Percentiles rank a stretch among this genome's conserved stretches.
Evolutionary conservation across 1,284 basidiomycete species (phyloP).

Genomic region (Ceratobasidium sp.): DNA sequence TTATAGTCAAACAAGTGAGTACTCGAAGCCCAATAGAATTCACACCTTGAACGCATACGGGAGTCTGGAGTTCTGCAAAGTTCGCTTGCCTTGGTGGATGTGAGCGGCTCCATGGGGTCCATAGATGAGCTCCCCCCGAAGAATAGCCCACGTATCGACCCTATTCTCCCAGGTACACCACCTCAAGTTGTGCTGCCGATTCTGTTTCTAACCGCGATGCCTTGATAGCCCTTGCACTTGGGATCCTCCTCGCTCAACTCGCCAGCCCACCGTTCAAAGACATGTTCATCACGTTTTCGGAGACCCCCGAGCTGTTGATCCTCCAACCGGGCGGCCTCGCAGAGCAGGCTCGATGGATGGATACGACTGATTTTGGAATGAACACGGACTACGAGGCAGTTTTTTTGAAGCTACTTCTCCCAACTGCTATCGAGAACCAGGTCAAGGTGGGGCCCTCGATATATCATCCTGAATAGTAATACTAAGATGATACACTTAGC

Average conservation of each 20-base stretch:
- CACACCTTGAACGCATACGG: constrained; percentile 66
- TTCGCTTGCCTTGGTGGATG: constrained; percentile 76
- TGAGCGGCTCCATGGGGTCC: constrained; percentile 77
- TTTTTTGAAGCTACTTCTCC: constrained; percentile 71
- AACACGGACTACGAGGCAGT: constrained; percentile 74
- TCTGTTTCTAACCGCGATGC: not conserved
- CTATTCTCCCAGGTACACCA: constrained; percentile 64
- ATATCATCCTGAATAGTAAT: not conserved
- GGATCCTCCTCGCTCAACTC: constrained; percentile 72
- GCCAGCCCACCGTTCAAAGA: constrained; percentile 73
- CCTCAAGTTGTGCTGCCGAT: not conserved
- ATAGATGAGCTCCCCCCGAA: constrained; percentile 6
- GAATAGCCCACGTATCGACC: constrained; percentile 52
- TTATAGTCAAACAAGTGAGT: constrained; percentile 60
- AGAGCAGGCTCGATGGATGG: constrained; percentile 61
- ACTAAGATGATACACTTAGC: constrained; percentile 45
- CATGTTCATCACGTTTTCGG: constrained; percentile 77
- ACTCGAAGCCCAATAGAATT: constrained; percentile 74
- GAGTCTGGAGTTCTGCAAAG: constrained; percentile 70
- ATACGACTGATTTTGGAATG: constrained; percentile 62
- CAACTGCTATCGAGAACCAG: constrained; percentile 66
- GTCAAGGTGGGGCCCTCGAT: constrained; percentile 56
- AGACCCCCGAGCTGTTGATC: constrained; percentile 63
- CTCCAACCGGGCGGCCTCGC: constrained; percentile 59
- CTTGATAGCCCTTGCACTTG: constrained; percentile 67